A percentile compares a stretch with the other conserved stretches of the same genome.
These are phyloP conservation scores for Colletotrichum karsti DNA, from an alignment of 2,329 filamentous ascomycete genomes.

Conservation along the genomic window DNA sequence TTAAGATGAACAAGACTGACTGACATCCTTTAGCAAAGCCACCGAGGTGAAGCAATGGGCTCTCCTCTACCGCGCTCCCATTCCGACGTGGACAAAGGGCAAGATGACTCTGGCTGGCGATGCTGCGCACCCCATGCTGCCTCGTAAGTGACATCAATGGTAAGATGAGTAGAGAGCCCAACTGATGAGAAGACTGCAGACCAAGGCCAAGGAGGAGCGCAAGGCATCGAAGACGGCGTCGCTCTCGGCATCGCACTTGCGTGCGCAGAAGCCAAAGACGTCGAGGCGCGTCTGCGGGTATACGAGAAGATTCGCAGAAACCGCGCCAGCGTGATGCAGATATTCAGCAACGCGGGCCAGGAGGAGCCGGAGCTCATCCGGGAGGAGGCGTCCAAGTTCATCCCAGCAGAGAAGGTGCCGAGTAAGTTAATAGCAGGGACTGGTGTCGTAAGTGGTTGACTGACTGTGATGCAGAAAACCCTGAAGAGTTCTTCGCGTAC, in stretches of 20 bases:
- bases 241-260: conserved; percentile 40
- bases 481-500: conserved; percentile 23
- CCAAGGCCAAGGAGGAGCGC: conserved; percentile 47
- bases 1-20: neutral
- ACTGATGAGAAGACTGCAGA: conserved; percentile 32
- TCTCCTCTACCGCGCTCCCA: conserved; percentile 42
- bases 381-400: conserved; percentile 37
- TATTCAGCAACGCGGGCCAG: conserved; percentile 47
- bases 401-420: conserved; percentile 38
- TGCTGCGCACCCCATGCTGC: conserved; percentile 47
- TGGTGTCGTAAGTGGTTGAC: neutral
- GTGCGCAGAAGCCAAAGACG: conserved; percentile 30
- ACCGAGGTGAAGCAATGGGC: conserved; percentile 44
- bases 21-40: conserved; percentile 39
- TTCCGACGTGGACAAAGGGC: conserved; percentile 41
- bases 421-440: conserved; percentile 31
- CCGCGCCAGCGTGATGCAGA: conserved; percentile 44
- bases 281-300: conserved; percentile 33
- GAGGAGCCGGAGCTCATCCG: conserved; percentile 40
- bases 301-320: conserved; percentile 36
- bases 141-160: conserved; percentile 34
- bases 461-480: conserved; percentile 14
- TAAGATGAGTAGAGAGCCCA: neutral
- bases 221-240: conserved; percentile 45
- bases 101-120: conserved; percentile 44